Evolutionary conservation across 495 filamentous ascomycete species (phyloP), one percentile per base, ranked within the genome.

Genomic region (Penicillium pulvis): DNA sequence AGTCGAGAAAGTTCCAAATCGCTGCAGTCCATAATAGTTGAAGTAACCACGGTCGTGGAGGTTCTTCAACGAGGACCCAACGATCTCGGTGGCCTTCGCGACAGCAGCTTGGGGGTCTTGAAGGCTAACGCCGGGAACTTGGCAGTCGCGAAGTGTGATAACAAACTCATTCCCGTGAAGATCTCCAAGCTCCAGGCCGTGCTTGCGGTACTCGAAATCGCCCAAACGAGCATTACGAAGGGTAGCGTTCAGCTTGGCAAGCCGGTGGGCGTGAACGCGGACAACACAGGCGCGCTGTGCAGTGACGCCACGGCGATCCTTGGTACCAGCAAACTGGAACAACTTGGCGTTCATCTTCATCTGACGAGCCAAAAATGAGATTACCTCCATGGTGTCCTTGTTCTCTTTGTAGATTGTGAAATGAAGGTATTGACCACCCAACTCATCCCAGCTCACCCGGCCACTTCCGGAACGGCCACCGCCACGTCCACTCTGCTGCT

Each of bases 391-490:
- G 2, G 95, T 98, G 65, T 98, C 95, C 63, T 92, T 92, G 72
- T 98, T 98, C 73, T 98, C 94, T 75, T 98, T 98, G 79, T 93
- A 94, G 41, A 98, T 83, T 0, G 91, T 90, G 67, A 98, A 95
- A 71, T 98, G 94, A 8, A 97, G 81, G 67, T 91, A 93, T 9
- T 88, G 84, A 1, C 90, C 92, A 17, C 88, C 89, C 11, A 86
- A 79, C 56, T 87, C 84, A 30, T 81, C 74, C 84, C 85, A 88
- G 46, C 74, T 77, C 16, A 77, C 56, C 28, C 78, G 75, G 17
- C 67, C 65, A 17, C 65, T 63, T n/a, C 61, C 65, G 10, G 67
- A 35, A 11, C 60, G 62, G 24, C 62, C 54, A 33, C 63, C 65
- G 4, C 65, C 68, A 17, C 71, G 69, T 19, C 72, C 71, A 16